Conservation (phyloP, 306 rosid species). For the Quercus mongolica region DNA sequence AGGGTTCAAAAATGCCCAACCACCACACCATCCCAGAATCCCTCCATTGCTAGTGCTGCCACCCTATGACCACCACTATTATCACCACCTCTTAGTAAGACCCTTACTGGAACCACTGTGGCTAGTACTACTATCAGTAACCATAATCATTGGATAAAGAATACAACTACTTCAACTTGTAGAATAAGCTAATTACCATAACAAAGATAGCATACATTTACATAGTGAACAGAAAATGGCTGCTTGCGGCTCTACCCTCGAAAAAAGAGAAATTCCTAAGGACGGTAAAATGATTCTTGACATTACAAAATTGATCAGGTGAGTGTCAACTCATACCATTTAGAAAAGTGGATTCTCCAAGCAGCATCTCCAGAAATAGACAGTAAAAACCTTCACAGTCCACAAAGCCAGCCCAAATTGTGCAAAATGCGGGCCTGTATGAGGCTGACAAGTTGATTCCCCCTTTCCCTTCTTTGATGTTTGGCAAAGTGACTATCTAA, state of each 20-base stretch:
- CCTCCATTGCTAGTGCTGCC: too few species aligned
- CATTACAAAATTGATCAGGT: slow-evolving; percentile 77
- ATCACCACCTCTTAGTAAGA: background rate
- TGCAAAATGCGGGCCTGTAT: slow-evolving; percentile 27
- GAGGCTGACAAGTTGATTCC: slow-evolving; percentile 24
- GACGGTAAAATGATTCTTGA: slow-evolving; percentile 40
- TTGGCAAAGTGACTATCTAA: background rate
- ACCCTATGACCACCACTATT: background rate
- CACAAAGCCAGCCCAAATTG: slow-evolving; percentile 29
- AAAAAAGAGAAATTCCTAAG: slow-evolving; percentile 29
- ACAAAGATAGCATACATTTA: slow-evolving; percentile 32
- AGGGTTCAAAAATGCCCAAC: too few species aligned
- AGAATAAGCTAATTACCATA: slow-evolving; percentile 35
- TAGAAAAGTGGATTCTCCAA: slow-evolving; percentile 42
- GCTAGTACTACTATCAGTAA: background rate
- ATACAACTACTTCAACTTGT: slow-evolving; percentile 24
- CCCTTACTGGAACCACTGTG: background rate
- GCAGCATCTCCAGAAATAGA: slow-evolving; percentile 41
- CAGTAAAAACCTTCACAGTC: slow-evolving; percentile 22
- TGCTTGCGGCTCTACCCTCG: slow-evolving; percentile 32
- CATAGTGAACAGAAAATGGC: slow-evolving; percentile 36
- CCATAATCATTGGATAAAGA: background rate
- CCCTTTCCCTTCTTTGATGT: slow-evolving; percentile 18
- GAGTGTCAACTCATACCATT: slow-evolving; percentile 40
- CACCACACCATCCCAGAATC: too few species aligned